Base-by-base conservation (phyloP, 352 stramenopile genomes). In the Globisporangium takayamanum region DNA sequence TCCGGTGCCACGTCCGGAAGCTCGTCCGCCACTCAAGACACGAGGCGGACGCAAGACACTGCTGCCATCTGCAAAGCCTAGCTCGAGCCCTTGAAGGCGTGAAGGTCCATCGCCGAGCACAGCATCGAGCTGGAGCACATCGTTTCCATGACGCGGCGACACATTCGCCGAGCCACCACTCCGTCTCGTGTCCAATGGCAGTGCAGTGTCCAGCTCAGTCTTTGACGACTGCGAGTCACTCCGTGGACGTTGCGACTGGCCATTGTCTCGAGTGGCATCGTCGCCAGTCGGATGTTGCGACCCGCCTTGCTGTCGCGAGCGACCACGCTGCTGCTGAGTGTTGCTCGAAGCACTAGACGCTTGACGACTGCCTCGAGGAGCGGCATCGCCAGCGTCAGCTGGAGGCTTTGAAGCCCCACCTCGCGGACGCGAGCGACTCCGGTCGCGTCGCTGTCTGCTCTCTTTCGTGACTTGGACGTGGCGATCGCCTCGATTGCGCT, bases 401-500 rank as follows among this genome's bases (percentile, higher is more conserved):
- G 7, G 36, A 18, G 16, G 3, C 12, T 18, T 36, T 5, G 41
- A 46, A 18, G 7, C 41, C 4, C 50, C 57, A 50, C 37, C n/a
- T n/a, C 57, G 50, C 28, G 44, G 39, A 4, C 60, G 48, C 8
- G 53, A 60, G 11, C 33, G 60, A 57, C 50, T 57, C 30, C 37
- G 26, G 18, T 64, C 59, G 47, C 59, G 54, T 20, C 59, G 51
- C 28, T 56, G 54, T 26, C 42, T 48, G 39, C 22, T 50, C n/a
- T 60, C 53, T 47, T 28, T 41, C 10, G 55, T 66, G 5, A 66
- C 53, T 42, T 57, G 60, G 11, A 66, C 60, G 30, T 61, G 49
- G 1, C 60, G 60, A 2, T 66, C 48, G 10, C 42, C 53, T 15
- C 47, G 33, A 28, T 48, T 15, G 8, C 41, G 55, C 48, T 61